phyloP scores from a whole-genome alignment of 2,329 filamentous ascomycete species.

The Colletotrichum kahawae region DNA sequence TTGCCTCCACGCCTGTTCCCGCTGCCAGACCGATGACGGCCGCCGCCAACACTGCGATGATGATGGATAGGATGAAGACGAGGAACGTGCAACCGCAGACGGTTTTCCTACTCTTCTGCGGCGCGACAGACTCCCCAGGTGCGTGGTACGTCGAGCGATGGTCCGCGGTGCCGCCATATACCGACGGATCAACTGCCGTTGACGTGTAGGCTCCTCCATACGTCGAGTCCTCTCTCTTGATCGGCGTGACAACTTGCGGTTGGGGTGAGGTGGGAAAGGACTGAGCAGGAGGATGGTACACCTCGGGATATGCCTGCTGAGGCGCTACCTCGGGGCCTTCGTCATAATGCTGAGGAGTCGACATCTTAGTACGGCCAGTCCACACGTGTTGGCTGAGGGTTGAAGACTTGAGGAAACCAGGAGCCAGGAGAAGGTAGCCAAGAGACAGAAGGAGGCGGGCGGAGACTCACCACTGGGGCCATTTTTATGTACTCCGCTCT shows the following conservation, averaged over 20 bases:
- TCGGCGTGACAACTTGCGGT: conserved; percentile 2
- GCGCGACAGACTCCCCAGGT: background rate
- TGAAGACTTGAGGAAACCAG: background rate
- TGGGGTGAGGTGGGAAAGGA: conserved; percentile 4
- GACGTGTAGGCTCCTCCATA: conserved; percentile 4
- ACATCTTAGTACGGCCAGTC: background rate
- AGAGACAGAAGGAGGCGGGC: background rate
- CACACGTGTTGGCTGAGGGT: background rate
- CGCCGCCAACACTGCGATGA: conserved; percentile 43
- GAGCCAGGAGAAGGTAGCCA: background rate
- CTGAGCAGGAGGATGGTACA: conserved; percentile 9
- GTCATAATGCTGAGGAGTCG: conserved; percentile 8
- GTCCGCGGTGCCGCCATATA: conserved; percentile 3
- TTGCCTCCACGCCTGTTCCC: conserved; percentile 46
- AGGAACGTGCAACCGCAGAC: conserved; percentile 34
- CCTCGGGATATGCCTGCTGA: conserved; percentile 12
- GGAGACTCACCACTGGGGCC: conserved; percentile 3
- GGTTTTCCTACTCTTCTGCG: background rate
- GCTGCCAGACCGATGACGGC: conserved; percentile 50
- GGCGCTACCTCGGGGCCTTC: conserved; percentile 20
- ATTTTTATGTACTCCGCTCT: conserved; percentile 10
- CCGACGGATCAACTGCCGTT: conserved; percentile 2
- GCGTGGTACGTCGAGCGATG: background rate
- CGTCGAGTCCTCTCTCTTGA: conserved; percentile 4
- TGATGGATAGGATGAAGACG: conserved; percentile 44